Base-by-base conservation (phyloP, 352 stramenopile species). In the Pythium sp. region DNA sequence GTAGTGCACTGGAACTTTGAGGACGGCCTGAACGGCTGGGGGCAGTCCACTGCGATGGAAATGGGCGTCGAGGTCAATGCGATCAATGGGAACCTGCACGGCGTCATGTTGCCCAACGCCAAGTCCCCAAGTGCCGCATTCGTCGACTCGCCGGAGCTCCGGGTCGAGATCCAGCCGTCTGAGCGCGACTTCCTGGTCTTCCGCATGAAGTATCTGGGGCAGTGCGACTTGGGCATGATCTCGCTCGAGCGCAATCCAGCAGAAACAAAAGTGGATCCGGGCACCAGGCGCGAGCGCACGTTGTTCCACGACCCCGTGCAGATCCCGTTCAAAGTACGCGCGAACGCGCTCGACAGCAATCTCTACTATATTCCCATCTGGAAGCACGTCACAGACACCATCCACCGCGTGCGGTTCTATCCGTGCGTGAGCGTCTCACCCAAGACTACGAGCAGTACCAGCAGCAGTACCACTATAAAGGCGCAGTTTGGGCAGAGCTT, bases 291-390 rank as follows among this genome's bases (percentile, higher is more conserved):
- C 22, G 70, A 83, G 62, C 73, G 74, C 28, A 68, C 67, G 20
- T 36, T 66, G 14, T 72, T 91, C 18, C 77, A 78, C 32, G 72
- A 86, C 26, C 79, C 82, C 9, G 79, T 89, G 30, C 56, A 67
- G 4, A 90, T 92, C 43, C 79, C 80, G 47, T 92, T 92, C 72
- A 67, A 70, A 28, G 70, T 84, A 2, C 75, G 68, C 14, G 20
- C 58, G 18, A 73, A 66, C 32, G 55, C 65, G 5, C 51, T 77
- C 18, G 57, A 73, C 46, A 70, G 81, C 54, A 73, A 89, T 38
- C 43, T 91, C 6, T 91, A 90, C 72, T 85, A 86, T 46, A 74
- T 92, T 60, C 76, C 82, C 5, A 76, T 92, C 41, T 90, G 75
- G 74, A 75, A 82, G 58, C 75, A 91, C 61, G 70, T 88, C 56